Base-by-base conservation (phyloP, 495 filamentous ascomycete species). In the Astrothelium subdiscretum region DNA sequence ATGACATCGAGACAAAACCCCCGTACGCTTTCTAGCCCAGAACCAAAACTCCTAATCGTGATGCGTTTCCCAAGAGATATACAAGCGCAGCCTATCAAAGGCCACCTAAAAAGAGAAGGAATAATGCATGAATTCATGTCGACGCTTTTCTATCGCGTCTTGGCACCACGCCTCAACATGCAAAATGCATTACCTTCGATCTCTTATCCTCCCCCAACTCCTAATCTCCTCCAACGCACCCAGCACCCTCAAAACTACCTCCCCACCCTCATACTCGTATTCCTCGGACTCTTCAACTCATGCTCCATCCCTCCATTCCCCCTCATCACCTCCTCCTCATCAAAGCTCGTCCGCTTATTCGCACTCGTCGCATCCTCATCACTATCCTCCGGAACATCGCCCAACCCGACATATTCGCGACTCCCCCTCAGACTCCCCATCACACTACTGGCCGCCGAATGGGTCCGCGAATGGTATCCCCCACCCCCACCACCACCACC, bases 321-420 rank as follows among this genome's bases (percentile, higher is more conserved):
- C 42, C 59, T 32, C 62, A 26, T 15, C 59, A 60, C 64, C 20
- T 63, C 65, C 61, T 61, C 61, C 32, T 74, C 68, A 62, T 73
- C 73, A 61, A 74, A 75, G 54, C 69, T 71, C 59, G 73, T 75
- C 32, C 73, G 58, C 59, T 70, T 69, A 62, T 69, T 68, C 27
- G 68, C 67, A 8, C 63, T 60, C 43, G 12, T 24, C n/a, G 48
- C 58, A 42, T 78, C 78, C 26, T 81, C 84, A 62, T 91, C 87
- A 62, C 80, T 86, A 63, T 87, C 86, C 63, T 90, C 87, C 6
- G 85, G 78, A 42, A 94, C 74, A 59, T 90, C 87, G 15, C 78
- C 77, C 72, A 91, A 70, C 24, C 85, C 87, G 48, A 85, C 80
- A 54, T 27, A 54, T 24, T 54, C 48, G 24, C 48, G 48, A 29